Evolutionary conservation across 495 filamentous ascomycete genomes (phyloP).

Genomic region (Hypoxylon crocopeplum): DNA sequence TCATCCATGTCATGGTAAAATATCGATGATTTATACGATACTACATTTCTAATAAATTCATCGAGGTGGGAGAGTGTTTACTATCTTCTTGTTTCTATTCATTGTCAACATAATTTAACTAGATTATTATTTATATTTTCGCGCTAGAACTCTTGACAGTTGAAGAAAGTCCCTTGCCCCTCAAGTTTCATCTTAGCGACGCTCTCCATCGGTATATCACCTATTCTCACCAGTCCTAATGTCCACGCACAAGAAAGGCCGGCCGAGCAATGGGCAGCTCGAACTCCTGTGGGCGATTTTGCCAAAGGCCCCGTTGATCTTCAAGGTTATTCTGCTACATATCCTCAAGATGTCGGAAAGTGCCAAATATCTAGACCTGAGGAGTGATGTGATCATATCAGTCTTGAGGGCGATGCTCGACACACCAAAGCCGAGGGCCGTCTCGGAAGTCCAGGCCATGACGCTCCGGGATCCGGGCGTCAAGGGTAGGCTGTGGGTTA

Average conservation of each 20-base stretch:
- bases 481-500: slow-evolving; percentile 83
- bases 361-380: slow-evolving; percentile 77
- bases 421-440: slow-evolving; percentile 45
- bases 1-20: no score
- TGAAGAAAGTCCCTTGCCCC: no score
- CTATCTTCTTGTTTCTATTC: no score
- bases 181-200: no score
- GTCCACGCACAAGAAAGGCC: slow-evolving; percentile 5
- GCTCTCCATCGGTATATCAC: neutral
- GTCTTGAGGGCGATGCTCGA: slow-evolving; percentile 68
- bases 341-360: slow-evolving; percentile 68
- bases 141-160: no score
- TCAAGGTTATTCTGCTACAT: slow-evolving; percentile 72
- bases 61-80: no score
- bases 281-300: slow-evolving; percentile 56
- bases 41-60: no score
- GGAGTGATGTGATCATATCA: slow-evolving; percentile 74
- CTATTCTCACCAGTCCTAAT: neutral
- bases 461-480: slow-evolving; percentile 68
- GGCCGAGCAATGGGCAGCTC: slow-evolving; percentile 25
- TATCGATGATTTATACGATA: no score
- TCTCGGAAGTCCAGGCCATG: slow-evolving; percentile 69
- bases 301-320: slow-evolving; percentile 68
- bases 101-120: no score
- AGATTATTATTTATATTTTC: no score